These are phyloP conservation scores for Mucor circinelloides DNA, from an alignment of 371 early-diverging fungal genomes.

Conservation along the genomic window DNA sequence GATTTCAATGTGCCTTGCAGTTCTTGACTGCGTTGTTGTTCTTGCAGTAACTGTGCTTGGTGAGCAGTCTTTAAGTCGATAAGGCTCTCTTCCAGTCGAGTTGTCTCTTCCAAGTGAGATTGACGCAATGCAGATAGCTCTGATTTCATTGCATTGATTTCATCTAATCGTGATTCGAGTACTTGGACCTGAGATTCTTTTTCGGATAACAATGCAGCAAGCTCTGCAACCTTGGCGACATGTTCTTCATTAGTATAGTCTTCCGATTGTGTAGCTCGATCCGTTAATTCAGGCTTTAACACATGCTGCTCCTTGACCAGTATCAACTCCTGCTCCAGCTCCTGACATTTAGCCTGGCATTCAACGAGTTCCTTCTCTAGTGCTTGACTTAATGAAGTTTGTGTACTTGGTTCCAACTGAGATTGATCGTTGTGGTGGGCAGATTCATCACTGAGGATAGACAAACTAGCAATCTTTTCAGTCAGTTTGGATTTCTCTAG, in stretches of 20 bases:
- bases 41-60: conserved; percentile 1
- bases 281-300: not conserved
- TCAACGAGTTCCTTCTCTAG: conserved; percentile 15
- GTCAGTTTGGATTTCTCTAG: conserved; percentile 13
- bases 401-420: not conserved
- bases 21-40: not conserved
- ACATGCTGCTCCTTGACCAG: conserved; percentile 1
- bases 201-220: conserved; percentile 7
- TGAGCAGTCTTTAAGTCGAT: conserved; percentile 3
- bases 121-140: conserved; percentile 26
- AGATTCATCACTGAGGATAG: not conserved
- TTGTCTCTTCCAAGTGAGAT: conserved; percentile 20
- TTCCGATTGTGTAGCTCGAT: conserved; percentile 10
- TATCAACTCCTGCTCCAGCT: conserved; percentile 18
- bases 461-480: not conserved
- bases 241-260: not conserved
- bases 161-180: conserved; percentile 25
- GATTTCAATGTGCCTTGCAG: conserved; percentile 17
- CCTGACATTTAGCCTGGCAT: conserved; percentile 20
- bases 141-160: conserved; percentile 25
- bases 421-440: not conserved
- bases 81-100: conserved; percentile 16
- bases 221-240: not conserved
- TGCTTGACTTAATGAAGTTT: not conserved
- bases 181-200: conserved; percentile 22